Conservation (phyloP, 495 filamentous ascomycete species). For the Neurospora sp. region DNA sequence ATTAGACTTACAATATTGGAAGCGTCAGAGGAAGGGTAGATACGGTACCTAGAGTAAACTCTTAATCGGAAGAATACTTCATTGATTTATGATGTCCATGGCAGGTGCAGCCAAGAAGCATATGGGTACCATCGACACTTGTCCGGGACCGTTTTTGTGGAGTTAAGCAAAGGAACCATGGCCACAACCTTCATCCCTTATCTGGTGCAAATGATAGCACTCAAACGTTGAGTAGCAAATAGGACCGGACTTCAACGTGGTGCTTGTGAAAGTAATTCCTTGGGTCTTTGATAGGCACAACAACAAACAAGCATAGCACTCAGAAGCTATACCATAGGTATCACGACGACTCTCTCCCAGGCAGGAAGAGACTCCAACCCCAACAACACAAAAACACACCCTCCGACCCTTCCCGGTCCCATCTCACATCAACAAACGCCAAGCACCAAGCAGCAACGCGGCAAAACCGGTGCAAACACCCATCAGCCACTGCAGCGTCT, state of each 20-base stretch:
- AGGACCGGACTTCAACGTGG: background rate
- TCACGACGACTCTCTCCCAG: background rate
- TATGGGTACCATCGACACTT: background rate
- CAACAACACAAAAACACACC: background rate
- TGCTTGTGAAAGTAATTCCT: background rate
- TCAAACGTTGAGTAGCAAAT: background rate
- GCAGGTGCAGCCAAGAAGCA: background rate
- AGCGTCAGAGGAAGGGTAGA: background rate
- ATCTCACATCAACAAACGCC: constrained; percentile 67
- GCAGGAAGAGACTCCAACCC: background rate
- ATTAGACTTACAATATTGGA: background rate
- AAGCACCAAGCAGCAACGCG: constrained; percentile 89
- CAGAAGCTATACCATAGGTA: background rate
- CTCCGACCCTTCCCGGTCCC: background rate
- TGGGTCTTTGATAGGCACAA: background rate
- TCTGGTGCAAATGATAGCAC: background rate
- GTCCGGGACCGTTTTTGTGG: background rate
- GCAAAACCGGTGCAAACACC: constrained; percentile 91
- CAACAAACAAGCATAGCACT: background rate
- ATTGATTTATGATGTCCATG: background rate
- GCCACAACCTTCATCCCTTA: background rate
- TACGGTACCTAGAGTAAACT: background rate
- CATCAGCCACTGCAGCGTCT: constrained; percentile 96
- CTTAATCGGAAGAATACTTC: background rate
- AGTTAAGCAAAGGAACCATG: background rate